Evolutionary conservation across 352 stramenopile species (phyloP), one percentile per base, ranked within the genome.

Genomic region (Pythium utonaiense): DNA sequence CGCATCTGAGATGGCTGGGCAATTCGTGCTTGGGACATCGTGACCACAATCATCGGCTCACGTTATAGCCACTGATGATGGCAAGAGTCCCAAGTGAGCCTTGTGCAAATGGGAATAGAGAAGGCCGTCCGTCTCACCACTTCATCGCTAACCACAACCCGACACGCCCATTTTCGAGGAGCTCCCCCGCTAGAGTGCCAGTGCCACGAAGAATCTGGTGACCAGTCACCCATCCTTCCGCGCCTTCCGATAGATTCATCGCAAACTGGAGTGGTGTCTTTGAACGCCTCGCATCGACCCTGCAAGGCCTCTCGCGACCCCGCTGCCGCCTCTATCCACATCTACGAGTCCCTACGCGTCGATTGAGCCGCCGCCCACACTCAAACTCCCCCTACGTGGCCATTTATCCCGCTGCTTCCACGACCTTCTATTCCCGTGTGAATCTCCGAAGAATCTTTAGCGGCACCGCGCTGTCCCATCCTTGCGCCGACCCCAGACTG

Each of bases 361-460:
- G 6, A 27, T 27, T 16, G 16, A 54, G 25, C 28, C 5, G 16
- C 22, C 16, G 13, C 13, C 42, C 27, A n/a, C 6, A 6, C 22
- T 16, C 19, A 17, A 6, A 34, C 25, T 22, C 33, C 5, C 44
- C n/a, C 2, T 30, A 5, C 7, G 19, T 19, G 22, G 19, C 3
- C 17, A 27, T 5, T 27, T 42, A 55, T 30, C 14, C 21, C 10
- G 6, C 31, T 21, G 27, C 7, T 27, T 21, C 28, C 27, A 22
- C 40, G 7, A 19, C 8, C 2, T 56, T 49, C 55, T 19, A 55
- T 38, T 59, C 21, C n/a, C 31, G 16, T 34, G 25, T 45, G 57
- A 64, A 64, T 64, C 57, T 64, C 40, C 8, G 45, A 12, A 24
- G 57, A 64, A 64, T 64, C 57, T 64, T 64, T 64, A 64, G 57